A percentile compares a stretch with the other conserved stretches of the same genome.
phyloP scores from a whole-genome alignment of 164 flowering plant genomes.

The Nymphaea colorata region DNA sequence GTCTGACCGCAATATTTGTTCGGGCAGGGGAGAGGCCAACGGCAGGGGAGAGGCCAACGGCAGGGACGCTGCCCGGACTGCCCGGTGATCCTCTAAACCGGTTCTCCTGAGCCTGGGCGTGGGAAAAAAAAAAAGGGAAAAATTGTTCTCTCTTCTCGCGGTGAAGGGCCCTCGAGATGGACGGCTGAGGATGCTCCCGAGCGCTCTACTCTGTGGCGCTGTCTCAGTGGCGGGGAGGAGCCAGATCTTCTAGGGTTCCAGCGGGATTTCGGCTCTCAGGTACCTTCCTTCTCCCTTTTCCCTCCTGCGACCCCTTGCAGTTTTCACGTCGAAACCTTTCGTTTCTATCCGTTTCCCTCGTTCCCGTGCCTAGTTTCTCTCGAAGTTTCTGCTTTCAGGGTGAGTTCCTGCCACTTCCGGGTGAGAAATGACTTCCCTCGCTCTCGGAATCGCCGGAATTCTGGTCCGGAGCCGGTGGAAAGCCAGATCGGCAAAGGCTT shows the following conservation, averaged over 20 bases:
- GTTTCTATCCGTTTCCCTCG: not conserved
- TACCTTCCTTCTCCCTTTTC: not conserved
- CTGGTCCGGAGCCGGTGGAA: not conserved
- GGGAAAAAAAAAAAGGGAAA: not conserved
- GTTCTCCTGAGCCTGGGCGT: not conserved
- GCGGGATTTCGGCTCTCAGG: not conserved
- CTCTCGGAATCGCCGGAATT: not conserved
- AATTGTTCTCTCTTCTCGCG: not conserved
- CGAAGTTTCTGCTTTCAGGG: not conserved
- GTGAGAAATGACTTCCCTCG: not conserved
- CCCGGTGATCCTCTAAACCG: not conserved
- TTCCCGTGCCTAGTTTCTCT: not conserved
- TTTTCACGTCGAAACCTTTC: not conserved
- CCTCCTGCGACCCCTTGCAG: not conserved
- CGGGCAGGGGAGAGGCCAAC: not conserved
- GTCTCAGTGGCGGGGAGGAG: not conserved
- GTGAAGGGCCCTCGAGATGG: not conserved
- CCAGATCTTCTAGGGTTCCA: not conserved
- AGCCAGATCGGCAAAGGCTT: not conserved
- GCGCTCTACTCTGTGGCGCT: not conserved
- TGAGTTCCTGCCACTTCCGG: not conserved
- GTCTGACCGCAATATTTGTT: not conserved
- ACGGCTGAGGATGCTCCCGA: not conserved
- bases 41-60: not conserved
- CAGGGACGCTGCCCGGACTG: not conserved